A percentile compares a stretch with the other conserved stretches of the same genome.
Evolutionary conservation across 1,284 basidiomycete genomes (phyloP).

Genomic region (Trametes hirsuta): DNA sequence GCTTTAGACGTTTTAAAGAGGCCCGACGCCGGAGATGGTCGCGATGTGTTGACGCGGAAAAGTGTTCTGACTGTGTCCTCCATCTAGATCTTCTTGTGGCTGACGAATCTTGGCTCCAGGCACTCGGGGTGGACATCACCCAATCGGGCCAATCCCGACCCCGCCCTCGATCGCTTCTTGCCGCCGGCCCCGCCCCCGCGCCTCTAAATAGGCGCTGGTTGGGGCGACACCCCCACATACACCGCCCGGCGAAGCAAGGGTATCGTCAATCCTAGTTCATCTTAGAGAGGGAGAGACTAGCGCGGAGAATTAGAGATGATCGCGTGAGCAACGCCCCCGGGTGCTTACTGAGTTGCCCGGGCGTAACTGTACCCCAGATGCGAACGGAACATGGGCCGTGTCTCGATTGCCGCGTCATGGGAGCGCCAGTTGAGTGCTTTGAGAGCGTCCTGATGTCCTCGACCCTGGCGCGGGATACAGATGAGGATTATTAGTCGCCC

Average conservation of each 20-base stretch:
- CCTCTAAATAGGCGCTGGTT: background rate
- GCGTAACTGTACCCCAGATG: background rate
- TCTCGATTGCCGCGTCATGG: slow-evolving; percentile 3
- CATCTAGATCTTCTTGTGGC: slow-evolving; percentile 16
- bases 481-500: too few relatives aligned
- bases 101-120: slow-evolving; percentile 2
- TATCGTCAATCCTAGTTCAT: too few relatives aligned
- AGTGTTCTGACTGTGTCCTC: slow-evolving; percentile 14
- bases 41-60: slow-evolving; percentile 21
- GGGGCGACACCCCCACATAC: background rate
- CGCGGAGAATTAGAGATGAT: background rate
- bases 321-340: background rate
- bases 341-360: background rate
- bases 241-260: background rate
- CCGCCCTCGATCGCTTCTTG: slow-evolving; percentile 1
- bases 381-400: background rate
- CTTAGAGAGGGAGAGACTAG: background rate
- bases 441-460: background rate
- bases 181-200: slow-evolving; percentile 6
- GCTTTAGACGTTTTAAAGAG: background rate
- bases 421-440: background rate
- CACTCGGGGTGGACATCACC: background rate
- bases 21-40: slow-evolving; percentile 15
- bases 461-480: background rate
- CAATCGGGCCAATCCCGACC: slow-evolving; percentile 7